Conservation (phyloP, 306 rosid species). For the Fagus sylvatica region DNA sequence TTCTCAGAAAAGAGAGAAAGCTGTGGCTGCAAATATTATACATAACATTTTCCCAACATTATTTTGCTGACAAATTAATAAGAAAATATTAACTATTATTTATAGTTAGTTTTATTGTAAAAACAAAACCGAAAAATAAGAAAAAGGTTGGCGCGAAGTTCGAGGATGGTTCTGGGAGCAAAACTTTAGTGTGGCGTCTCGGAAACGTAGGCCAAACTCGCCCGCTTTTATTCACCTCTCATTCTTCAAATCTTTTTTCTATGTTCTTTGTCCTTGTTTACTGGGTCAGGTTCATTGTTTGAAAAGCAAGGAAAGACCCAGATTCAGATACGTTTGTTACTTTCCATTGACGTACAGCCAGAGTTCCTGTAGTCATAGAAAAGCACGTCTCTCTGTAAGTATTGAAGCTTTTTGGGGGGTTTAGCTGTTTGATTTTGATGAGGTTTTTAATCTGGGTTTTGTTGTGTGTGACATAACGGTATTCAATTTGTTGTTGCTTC, state of each 20-base stretch:
- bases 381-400: conserved; percentile 25
- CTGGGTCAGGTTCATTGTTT: conserved; percentile 14
- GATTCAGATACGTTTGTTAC: background rate
- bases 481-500: background rate
- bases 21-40: no score
- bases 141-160: conserved; percentile 35
- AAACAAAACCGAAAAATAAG: background rate
- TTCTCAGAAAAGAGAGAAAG: no score
- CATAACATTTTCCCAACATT: no score
- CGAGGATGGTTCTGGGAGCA: conserved; percentile 4
- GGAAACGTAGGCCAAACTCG: conserved; percentile 1
- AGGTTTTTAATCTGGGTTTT: conserved; percentile 4
- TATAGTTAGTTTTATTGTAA: no score
- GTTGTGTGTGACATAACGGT: background rate
- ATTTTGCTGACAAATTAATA: no score
- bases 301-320: conserved; percentile 32
- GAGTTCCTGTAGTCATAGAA: background rate
- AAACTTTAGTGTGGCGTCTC: conserved; percentile 15
- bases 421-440: conserved; percentile 26
- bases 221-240: background rate
- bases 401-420: background rate
- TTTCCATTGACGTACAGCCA: background rate
- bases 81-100: no score
- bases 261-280: background rate
- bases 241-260: background rate